Evolutionary conservation across 768 basidiomycete species (phyloP).

Genomic region (Nevesoporus exiguus): DNA sequence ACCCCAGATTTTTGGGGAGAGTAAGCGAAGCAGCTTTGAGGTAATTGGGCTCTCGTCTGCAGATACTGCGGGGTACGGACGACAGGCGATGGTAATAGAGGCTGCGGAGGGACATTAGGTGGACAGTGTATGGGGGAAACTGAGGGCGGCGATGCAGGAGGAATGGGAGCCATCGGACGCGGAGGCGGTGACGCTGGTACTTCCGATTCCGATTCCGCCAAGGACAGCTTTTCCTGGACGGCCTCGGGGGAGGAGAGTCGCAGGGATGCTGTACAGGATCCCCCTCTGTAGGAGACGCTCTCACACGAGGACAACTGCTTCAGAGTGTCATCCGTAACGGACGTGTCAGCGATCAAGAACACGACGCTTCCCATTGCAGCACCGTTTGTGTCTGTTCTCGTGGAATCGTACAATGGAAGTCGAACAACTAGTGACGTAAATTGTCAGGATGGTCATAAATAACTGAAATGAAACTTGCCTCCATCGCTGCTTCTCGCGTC

Average conservation of each 20-base stretch:
- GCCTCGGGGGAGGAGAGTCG: conserved; percentile 19
- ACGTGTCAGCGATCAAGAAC: conserved; percentile 22
- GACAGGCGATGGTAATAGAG: conserved; percentile 12
- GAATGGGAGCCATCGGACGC: conserved; percentile 18
- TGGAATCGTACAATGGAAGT: conserved; percentile 33
- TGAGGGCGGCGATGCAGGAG: conserved; percentile 14
- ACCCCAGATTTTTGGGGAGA: conserved; percentile 28
- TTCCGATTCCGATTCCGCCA: conserved; percentile 18
- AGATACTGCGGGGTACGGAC: conserved; percentile 25
- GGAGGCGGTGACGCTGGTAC: conserved; percentile 19
- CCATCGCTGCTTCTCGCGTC: conserved; percentile 25
- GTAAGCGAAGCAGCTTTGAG: conserved; percentile 20
- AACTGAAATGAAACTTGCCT: conserved; percentile 31
- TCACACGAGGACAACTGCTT: conserved; percentile 17
- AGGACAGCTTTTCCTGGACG: conserved; percentile 21
- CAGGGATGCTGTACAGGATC: conserved; percentile 10
- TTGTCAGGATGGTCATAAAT: conserved; percentile 25
- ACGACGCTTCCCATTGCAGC: conserved; percentile 26
- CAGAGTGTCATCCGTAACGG: conserved; percentile 13
- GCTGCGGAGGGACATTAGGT: conserved; percentile 17
- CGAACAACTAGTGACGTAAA: conserved; percentile 32
- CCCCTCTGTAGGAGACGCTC: conserved; percentile 16
- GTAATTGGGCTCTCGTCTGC: conserved; percentile 27
- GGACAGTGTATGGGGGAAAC: conserved; percentile 11
- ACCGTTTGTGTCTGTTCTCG: conserved; percentile 27